Evolutionary conservation across 306 rosid genomes (phyloP).

Genomic region (Rosa rugosa): DNA sequence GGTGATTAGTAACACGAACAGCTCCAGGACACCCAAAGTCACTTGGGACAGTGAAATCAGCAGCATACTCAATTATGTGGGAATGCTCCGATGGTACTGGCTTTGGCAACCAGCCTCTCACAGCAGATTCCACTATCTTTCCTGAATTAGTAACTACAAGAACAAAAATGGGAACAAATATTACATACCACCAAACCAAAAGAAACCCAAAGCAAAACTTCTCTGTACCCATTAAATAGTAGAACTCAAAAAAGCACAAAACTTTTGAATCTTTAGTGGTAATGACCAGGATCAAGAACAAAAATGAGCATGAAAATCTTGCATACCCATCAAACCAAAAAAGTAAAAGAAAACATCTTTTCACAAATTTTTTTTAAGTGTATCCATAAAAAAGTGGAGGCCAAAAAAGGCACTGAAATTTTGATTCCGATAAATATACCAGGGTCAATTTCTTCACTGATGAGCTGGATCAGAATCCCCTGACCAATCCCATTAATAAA

Average conservation of each 20-base stretch:
- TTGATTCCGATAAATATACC: conserved; percentile 30
- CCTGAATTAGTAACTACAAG: conserved; percentile 64
- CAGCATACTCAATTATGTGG: conserved; percentile 62
- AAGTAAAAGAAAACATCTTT: background rate
- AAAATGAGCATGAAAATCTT: background rate
- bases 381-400: background rate
- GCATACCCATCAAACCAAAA: background rate
- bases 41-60: conserved; percentile 56
- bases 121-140: conserved; percentile 50
- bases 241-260: background rate
- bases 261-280: background rate
- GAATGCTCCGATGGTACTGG: conserved; percentile 43
- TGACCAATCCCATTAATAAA: conserved; percentile 74
- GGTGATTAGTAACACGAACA: conserved; percentile 72
- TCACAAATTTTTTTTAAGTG: background rate
- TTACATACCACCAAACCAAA: background rate
- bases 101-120: conserved; percentile 80
- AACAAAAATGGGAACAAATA: background rate
- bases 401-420: background rate
- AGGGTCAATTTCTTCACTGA: conserved; percentile 71
- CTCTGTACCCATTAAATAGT: background rate
- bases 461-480: conserved; percentile 75
- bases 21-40: conserved; percentile 84
- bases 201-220: background rate
- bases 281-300: background rate